A percentile compares a stretch with the other conserved stretches of the same genome.
Evolutionary conservation across 805 yeast species (phyloP).

Genomic region (Myxozyma vanderwaltii): DNA sequence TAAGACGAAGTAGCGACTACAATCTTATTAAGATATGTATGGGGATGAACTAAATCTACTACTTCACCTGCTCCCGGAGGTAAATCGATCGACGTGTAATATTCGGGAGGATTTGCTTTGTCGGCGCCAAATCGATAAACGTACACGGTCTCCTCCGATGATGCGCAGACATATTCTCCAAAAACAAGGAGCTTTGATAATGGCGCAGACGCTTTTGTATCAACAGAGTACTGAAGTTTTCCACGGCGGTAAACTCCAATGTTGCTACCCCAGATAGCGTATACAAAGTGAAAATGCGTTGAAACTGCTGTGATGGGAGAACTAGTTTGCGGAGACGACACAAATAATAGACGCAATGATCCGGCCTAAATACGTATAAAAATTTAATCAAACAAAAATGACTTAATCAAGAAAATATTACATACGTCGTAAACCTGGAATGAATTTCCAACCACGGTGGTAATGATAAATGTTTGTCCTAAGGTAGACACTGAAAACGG

Average conservation of each 20-base stretch:
- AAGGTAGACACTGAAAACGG: slow-evolving; percentile 89
- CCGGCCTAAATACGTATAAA: slow-evolving; percentile 47
- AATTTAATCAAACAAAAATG: too few relatives aligned
- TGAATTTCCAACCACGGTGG: slow-evolving; percentile 83
- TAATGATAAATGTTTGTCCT: slow-evolving; percentile 84
- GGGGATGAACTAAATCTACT: slow-evolving; percentile 73
- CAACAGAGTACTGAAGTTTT: slow-evolving; percentile 51
- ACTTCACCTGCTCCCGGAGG: slow-evolving; percentile 70
- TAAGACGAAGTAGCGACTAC: slow-evolving; percentile 52
- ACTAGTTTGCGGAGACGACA: slow-evolving; percentile 76
- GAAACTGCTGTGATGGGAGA: slow-evolving; percentile 67
- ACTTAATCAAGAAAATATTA: neutral
- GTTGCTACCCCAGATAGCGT: slow-evolving; percentile 68
- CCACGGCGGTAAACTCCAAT: slow-evolving; percentile 87
- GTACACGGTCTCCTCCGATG: slow-evolving; percentile 52
- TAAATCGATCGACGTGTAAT: slow-evolving; percentile 63
- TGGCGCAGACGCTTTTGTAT: slow-evolving; percentile 44
- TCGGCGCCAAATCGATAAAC: slow-evolving; percentile 50
- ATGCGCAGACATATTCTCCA: slow-evolving; percentile 75
- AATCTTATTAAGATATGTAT: slow-evolving; percentile 89
- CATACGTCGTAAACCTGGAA: slow-evolving; percentile 87
- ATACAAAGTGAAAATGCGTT: slow-evolving; percentile 83
- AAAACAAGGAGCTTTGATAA: slow-evolving; percentile 55
- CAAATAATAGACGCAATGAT: slow-evolving; percentile 79
- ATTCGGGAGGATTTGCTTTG: slow-evolving; percentile 50